phyloP scores from a whole-genome alignment of 139 green algal genomes.

The Picochlorum costavermella region DNA sequence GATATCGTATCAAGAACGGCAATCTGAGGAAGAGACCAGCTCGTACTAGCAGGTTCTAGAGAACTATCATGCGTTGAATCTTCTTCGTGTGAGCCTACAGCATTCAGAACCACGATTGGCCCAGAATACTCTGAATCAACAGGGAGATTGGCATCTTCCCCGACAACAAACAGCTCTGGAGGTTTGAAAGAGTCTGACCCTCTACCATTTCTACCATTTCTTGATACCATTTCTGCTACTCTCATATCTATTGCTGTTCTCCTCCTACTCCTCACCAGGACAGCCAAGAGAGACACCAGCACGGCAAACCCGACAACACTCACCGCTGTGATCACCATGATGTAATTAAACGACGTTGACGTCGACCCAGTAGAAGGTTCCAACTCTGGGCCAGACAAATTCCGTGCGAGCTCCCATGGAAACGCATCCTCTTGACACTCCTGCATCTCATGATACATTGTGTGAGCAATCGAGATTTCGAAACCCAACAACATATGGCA shows the following conservation, averaged over 20 bases:
- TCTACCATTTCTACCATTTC: not conserved
- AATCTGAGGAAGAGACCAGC: too few relatives aligned
- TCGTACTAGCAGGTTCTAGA: not conserved
- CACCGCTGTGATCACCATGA: slow-evolving; percentile 13
- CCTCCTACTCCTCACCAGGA: slow-evolving; percentile 5
- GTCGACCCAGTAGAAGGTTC: not conserved
- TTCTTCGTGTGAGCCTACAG: not conserved
- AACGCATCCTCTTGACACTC: slow-evolving; percentile 8
- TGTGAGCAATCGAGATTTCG: not conserved
- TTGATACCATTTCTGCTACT: not conserved
- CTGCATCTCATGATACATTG: not conserved
- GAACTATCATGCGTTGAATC: not conserved
- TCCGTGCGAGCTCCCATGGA: slow-evolving; percentile 6
- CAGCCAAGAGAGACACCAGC: not conserved
- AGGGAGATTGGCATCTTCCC: not conserved
- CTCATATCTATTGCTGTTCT: not conserved
- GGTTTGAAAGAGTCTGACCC: slow-evolving; percentile 7
- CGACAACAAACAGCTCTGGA: slow-evolving; percentile 14
- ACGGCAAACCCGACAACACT: slow-evolving; percentile 9
- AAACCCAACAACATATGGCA: not conserved
- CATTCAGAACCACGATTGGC: slow-evolving; percentile 9
- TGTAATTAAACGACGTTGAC: not conserved
- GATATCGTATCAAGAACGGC: too few relatives aligned
- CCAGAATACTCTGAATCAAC: not conserved
- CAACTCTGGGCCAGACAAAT: slow-evolving; percentile 1